phyloP scores from a whole-genome alignment of 2,329 filamentous ascomycete genomes.

The Gnomoniopsis smithogilvyi region DNA sequence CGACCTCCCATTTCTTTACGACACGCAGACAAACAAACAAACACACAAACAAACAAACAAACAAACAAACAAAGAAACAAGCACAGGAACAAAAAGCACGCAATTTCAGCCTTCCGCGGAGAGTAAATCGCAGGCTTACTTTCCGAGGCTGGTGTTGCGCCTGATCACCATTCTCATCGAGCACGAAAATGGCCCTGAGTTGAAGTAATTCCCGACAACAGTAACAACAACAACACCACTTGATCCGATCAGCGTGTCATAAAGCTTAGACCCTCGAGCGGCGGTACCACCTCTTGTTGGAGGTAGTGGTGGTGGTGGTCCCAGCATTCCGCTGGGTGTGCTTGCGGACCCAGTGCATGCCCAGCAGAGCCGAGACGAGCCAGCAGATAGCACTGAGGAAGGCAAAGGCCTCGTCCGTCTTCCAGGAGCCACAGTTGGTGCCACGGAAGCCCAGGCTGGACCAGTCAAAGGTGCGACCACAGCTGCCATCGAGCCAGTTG shows the following conservation, averaged over 20 bases:
- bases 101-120: no score
- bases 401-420: constrained; percentile 66
- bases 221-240: not conserved
- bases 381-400: constrained; percentile 71
- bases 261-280: constrained; percentile 39
- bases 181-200: no score
- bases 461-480: constrained; percentile 61
- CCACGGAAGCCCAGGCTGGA: constrained; percentile 44
- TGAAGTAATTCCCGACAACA: no score
- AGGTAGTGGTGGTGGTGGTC: constrained; percentile 22
- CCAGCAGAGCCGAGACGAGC: constrained; percentile 61
- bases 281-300: constrained; percentile 39
- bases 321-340: constrained; percentile 31
- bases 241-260: not conserved
- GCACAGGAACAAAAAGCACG: no score
- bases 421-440: constrained; percentile 63
- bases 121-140: no score
- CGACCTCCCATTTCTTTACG: no score
- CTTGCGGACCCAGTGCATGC: constrained; percentile 50
- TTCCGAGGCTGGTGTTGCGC: no score
- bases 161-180: no score
- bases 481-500: constrained; percentile 46
- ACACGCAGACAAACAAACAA: no score
- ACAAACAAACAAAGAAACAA: no score
- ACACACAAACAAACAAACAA: no score